Evolutionary conservation across 805 yeast genomes (phyloP).

Genomic region (Metschnikowia koreensis): DNA sequence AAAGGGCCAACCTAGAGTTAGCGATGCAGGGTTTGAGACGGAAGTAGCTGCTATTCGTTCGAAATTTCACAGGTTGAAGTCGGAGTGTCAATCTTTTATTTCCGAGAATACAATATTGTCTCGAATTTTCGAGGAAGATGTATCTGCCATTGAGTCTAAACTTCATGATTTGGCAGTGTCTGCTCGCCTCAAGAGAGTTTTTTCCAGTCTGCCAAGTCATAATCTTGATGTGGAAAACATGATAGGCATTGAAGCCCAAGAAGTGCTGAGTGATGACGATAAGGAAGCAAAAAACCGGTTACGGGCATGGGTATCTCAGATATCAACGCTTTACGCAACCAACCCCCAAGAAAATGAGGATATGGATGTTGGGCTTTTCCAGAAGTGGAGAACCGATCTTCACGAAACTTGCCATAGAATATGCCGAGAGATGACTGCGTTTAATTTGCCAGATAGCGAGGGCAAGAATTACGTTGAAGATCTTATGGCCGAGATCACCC

Average conservation of each 20-base stretch:
- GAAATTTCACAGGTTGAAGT: not conserved
- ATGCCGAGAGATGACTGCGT: not conserved
- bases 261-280: not conserved
- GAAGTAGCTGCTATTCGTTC: not conserved
- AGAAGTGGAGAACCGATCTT: not conserved
- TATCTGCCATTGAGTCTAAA: not conserved
- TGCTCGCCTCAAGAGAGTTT: not conserved
- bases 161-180: not conserved
- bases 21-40: not conserved
- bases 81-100: not conserved
- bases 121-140: not conserved
- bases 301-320: not conserved
- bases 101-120: not conserved
- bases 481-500: not conserved
- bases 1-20: not conserved
- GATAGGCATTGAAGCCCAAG: not conserved
- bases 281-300: not conserved
- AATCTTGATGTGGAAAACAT: too few species aligned
- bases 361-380: not conserved
- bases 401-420: constrained; percentile 2
- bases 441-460: not conserved
- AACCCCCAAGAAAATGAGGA: not conserved
- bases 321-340: not conserved
- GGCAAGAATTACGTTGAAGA: not conserved
- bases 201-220: constrained; percentile 1